These are phyloP conservation scores for Micractinium sp. DNA, from an alignment of 139 green algal species.

Conservation along the genomic window DNA sequence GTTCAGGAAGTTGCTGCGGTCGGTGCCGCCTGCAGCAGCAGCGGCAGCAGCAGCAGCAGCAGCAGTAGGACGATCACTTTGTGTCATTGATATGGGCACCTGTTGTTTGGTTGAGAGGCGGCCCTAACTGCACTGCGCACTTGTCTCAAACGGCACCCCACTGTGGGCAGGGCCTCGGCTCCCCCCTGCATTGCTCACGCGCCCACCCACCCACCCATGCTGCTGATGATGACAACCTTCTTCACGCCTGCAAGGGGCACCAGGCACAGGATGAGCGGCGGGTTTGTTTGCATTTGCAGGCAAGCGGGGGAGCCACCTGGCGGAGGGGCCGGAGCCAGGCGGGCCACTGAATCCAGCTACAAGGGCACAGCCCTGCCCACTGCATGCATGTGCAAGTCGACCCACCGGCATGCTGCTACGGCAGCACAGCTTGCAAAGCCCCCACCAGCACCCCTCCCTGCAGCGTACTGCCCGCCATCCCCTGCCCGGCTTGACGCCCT, in stretches of 20 bases:
- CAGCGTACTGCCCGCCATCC: background rate
- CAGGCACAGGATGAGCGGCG: background rate
- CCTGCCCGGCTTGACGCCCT: background rate
- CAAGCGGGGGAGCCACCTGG: background rate
- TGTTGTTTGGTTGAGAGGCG: background rate
- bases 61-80: too few relatives aligned
- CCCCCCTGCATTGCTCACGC: background rate
- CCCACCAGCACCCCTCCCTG: too few relatives aligned
- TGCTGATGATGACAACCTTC: slow-evolving; percentile 71
- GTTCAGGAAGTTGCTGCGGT: slow-evolving; percentile 72
- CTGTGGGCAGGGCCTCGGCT: too few relatives aligned
- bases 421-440: background rate
- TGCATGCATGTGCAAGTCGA: too few relatives aligned
- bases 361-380: too few relatives aligned
- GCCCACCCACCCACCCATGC: slow-evolving; percentile 64
- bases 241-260: background rate
- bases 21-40: slow-evolving; percentile 47
- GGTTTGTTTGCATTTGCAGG: background rate
- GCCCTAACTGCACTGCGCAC: background rate
- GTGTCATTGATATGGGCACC: background rate
- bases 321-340: too few relatives aligned
- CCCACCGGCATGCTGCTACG: background rate
- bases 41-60: background rate
- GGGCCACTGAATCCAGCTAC: too few relatives aligned
- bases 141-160: background rate